Evolutionary conservation across 2,329 filamentous ascomycete genomes (phyloP), one percentile per base, ranked within the genome.

Genomic region (Aspergillus spinulosporus): DNA sequence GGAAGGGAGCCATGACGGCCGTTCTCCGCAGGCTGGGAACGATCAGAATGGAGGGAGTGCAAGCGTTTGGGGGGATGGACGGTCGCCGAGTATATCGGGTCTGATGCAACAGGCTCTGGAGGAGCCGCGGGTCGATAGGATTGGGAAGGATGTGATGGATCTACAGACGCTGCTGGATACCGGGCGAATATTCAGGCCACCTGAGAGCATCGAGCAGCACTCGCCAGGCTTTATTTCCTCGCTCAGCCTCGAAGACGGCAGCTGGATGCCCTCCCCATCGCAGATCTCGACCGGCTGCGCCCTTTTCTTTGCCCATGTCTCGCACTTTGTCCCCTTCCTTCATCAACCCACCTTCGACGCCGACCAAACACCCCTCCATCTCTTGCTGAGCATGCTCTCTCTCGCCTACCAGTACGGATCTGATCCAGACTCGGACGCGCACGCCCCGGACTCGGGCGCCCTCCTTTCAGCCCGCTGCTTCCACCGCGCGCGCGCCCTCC

Each of bases 351-450:
- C 73, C 0, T 76, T 76, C 42, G 67, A 75, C 39, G 29, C 64
- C 3, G 59, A 57, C 1, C 56, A 62, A 6, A 40, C 55, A 1
- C 37, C 72, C 26, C 53, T 40, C 4, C 56, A 69, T 28, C 56
- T 77, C 28, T 55, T 72, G 3, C 64, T 76, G 5, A 66, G 68
- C 57, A 75, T 77, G 49, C 67, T 77, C 12, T 73, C 62, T 4
- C 64, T 77, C 2, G 72, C 63, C 4, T 76, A 74, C 37, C 74
- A 77, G 56, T 66, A 77, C 45, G 72, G 73, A 11, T 66, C 71
- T 15, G 72, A 75, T 9, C 48, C 48, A 31, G 48, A 37, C 34
- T 12, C 34, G n/a, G n/a, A 12, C 34, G n/a, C 26, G 7, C 9
- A 6, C 47, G 2, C 5, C 49, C 73, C 73, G 4, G 73, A 74